Base-by-base conservation (phyloP, 2,329 filamentous ascomycete species). In the Fusarium nurragi region DNA sequence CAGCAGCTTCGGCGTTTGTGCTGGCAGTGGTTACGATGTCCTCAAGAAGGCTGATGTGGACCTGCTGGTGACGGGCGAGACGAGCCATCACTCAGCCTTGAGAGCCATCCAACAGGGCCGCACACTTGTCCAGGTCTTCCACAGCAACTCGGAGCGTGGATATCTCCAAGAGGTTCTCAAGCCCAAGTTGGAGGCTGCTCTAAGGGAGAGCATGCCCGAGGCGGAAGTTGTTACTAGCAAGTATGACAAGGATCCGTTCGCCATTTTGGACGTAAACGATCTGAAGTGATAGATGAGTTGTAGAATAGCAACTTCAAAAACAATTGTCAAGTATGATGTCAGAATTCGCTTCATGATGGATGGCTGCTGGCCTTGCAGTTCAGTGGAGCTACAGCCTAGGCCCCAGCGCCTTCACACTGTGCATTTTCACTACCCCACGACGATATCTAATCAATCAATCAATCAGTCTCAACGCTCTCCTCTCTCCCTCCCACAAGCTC, bases 41-140 rank as follows among this genome's bases (percentile, higher is more conserved):
- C 85, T 97, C 57, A 87, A 88, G 63, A 84, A 84, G 37, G 81
- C 88, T 4, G 81, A 86, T 38, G 92, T 93, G 0, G 93, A 97
- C 72, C 77, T 98, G 36, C 78, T 96, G 5, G 91, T 99, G 69
- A 98, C 93, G 1, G 95, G 95, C 3, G 95, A 99, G 80, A 86
- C 98, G 82, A 91, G 88, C 71, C 95, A 99, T 75, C 95, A 99
- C 75, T 93, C 95, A 65, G 93, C 94, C 4, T 84, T 99, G 56
- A 87, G 91, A 36, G 92, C 93, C 2, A 92, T 91, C 25, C 94
- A 97, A 80, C 86, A 89, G 57, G 94, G 94, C 2, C 89, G 89
- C 64, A 90, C 88, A 52, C 91, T 98, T 1, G 86, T 98, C 48
- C 90, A 90, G 37, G 84, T 97, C 44, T 97, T 97, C 71, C 95